Evolutionary conservation across 2,329 filamentous ascomycete genomes (phyloP).

Genomic region (Beauveria caledonica): DNA sequence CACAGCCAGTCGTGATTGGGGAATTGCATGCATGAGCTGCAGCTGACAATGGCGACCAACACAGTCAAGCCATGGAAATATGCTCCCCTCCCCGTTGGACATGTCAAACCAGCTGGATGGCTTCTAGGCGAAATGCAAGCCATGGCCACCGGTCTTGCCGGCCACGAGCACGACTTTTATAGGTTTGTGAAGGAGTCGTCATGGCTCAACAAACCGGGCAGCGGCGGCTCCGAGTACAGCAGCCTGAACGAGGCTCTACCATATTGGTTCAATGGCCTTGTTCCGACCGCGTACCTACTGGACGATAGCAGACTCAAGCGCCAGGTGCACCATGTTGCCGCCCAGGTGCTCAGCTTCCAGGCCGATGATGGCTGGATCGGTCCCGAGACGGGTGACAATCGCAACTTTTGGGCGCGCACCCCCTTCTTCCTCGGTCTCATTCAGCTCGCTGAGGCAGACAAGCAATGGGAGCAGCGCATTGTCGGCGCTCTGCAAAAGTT

Average conservation of each 20-base stretch:
- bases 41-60: neutral
- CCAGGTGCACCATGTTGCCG: constrained; percentile 30
- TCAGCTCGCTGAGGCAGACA: constrained; percentile 26
- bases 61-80: constrained; percentile 12
- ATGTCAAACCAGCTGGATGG: constrained; percentile 43
- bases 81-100: constrained; percentile 34
- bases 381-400: constrained; percentile 20
- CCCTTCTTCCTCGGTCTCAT: constrained; percentile 25
- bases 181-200: constrained; percentile 39
- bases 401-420: constrained; percentile 25
- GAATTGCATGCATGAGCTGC: neutral
- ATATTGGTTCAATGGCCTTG: constrained; percentile 53
- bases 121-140: constrained; percentile 40
- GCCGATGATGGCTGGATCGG: constrained; percentile 46
- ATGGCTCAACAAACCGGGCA: constrained; percentile 29
- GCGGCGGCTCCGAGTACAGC: constrained; percentile 44
- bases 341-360: constrained; percentile 35
- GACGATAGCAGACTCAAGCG: constrained; percentile 33
- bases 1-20: neutral
- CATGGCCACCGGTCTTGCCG: constrained; percentile 42
- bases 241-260: constrained; percentile 47
- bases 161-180: constrained; percentile 47
- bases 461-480: constrained; percentile 16
- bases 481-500: constrained; percentile 16
- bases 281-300: constrained; percentile 45